These are phyloP conservation scores for Agaricus bisporus DNA, from an alignment of 768 basidiomycete species.

Conservation along the genomic window DNA sequence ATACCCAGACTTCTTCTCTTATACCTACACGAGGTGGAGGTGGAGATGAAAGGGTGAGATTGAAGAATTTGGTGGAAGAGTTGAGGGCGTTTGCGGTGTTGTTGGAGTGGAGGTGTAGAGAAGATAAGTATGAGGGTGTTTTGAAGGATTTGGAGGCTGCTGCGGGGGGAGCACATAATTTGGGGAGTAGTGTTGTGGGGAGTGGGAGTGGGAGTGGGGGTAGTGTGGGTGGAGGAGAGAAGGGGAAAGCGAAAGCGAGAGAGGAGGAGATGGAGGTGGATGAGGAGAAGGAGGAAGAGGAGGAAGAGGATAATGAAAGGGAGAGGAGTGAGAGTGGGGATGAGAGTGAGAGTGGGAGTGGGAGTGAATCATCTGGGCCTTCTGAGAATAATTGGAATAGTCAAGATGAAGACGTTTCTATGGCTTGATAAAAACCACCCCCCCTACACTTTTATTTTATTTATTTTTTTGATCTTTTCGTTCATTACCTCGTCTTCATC, in stretches of 20 bases:
- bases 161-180: background rate
- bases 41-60: conserved; percentile 14
- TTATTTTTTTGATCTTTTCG: too few species aligned
- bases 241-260: conserved; percentile 1
- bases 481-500: too few species aligned
- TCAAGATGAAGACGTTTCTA: too few species aligned
- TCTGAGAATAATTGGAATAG: too few species aligned
- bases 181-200: background rate
- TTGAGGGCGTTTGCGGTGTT: conserved; percentile 56
- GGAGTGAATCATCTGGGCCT: background rate
- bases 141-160: conserved; percentile 9
- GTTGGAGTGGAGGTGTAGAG: conserved; percentile 49
- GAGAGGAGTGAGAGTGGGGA: background rate
- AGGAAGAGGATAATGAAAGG: background rate
- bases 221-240: background rate
- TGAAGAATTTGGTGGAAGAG: conserved; percentile 42
- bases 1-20: conserved; percentile 7
- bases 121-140: conserved; percentile 26
- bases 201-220: background rate
- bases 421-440: too few species aligned
- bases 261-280: background rate
- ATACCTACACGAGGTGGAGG: background rate
- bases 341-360: conserved; percentile 1
- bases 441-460: too few species aligned
- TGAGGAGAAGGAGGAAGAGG: conserved; percentile 1